phyloP scores from a whole-genome alignment of 495 filamentous ascomycete genomes.

The Annulohypoxylon bovei region DNA sequence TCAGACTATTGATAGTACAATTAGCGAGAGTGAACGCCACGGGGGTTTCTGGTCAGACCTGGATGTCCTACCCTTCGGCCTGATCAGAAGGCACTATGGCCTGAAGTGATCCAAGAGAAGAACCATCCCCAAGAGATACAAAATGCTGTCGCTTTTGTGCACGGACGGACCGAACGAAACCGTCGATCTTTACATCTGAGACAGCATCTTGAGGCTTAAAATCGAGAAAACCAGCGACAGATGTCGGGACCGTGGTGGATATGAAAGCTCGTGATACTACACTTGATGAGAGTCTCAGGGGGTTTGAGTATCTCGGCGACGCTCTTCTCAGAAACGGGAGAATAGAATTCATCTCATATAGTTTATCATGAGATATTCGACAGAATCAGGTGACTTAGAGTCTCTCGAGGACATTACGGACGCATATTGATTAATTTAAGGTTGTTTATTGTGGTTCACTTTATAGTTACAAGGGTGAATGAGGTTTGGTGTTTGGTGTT shows the following conservation, averaged over 20 bases:
- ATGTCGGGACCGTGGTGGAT: conserved; percentile 37
- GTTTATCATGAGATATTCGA: conserved; percentile 9
- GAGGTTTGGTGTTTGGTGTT: conserved; percentile 6
- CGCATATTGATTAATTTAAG: conserved; percentile 15
- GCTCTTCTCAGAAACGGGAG: conserved; percentile 36
- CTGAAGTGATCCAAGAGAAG: conserved; percentile 80
- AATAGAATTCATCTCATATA: conserved; percentile 34
- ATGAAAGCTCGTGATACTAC: conserved; percentile 30
- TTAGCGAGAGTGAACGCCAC: conserved; percentile 33
- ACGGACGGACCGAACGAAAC: conserved; percentile 84
- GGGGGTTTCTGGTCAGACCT: conserved; percentile 31
- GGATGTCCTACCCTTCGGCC: conserved; percentile 74
- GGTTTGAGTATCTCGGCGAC: conserved; percentile 19
- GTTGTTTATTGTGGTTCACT: conserved; percentile 19
- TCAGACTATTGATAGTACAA: conserved; percentile 65
- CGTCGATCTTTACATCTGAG: conserved; percentile 66
- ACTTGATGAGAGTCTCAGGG: conserved; percentile 28
- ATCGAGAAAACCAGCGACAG: conserved; percentile 39
- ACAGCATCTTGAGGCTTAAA: conserved; percentile 44
- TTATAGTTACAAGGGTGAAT: not conserved
- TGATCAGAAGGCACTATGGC: conserved; percentile 80
- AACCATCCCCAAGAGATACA: conserved; percentile 88
- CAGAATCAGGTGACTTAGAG: not conserved
- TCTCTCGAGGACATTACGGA: conserved; percentile 14
- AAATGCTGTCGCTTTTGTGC: conserved; percentile 87